These are phyloP conservation scores for Phytopythium ostracodes DNA, from an alignment of 352 stramenopile species.

Conservation along the genomic window DNA sequence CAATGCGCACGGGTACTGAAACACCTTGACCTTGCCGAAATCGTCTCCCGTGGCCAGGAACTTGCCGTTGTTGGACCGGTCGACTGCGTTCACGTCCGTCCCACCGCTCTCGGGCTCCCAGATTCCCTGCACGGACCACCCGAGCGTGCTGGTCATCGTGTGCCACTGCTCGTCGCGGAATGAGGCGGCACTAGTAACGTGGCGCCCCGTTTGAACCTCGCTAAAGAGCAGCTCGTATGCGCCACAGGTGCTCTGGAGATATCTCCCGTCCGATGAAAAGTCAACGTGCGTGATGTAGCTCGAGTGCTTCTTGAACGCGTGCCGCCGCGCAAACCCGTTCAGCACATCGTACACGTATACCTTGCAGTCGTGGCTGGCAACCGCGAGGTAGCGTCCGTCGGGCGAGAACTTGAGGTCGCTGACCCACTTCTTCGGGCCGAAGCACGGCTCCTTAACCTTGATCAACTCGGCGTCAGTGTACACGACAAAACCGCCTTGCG, in stretches of 20 bases:
- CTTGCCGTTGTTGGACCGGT: slow-evolving; percentile 57
- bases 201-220: slow-evolving; percentile 58
- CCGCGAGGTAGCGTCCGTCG: slow-evolving; percentile 47
- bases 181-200: slow-evolving; percentile 71
- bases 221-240: slow-evolving; percentile 90
- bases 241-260: slow-evolving; percentile 69
- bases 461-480: slow-evolving; percentile 46
- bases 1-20: slow-evolving; percentile 71
- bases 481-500: slow-evolving; percentile 52
- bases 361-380: slow-evolving; percentile 68
- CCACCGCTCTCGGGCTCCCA: slow-evolving; percentile 73
- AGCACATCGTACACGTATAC: slow-evolving; percentile 78
- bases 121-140: slow-evolving; percentile 91
- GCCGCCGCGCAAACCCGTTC: slow-evolving; percentile 58
- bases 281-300: slow-evolving; percentile 79
- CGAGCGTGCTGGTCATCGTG: slow-evolving; percentile 83
- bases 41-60: slow-evolving; percentile 80
- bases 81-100: slow-evolving; percentile 78
- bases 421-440: slow-evolving; percentile 64
- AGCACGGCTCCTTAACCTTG: slow-evolving; percentile 40
- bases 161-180: slow-evolving; percentile 90
- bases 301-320: slow-evolving; percentile 77
- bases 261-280: slow-evolving; percentile 64
- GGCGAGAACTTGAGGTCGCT: slow-evolving; percentile 73
- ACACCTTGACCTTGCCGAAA: slow-evolving; percentile 85